These are phyloP conservation scores for Diaporthe humulicola DNA, from an alignment of 2,329 filamentous ascomycete species.

Conservation along the genomic window DNA sequence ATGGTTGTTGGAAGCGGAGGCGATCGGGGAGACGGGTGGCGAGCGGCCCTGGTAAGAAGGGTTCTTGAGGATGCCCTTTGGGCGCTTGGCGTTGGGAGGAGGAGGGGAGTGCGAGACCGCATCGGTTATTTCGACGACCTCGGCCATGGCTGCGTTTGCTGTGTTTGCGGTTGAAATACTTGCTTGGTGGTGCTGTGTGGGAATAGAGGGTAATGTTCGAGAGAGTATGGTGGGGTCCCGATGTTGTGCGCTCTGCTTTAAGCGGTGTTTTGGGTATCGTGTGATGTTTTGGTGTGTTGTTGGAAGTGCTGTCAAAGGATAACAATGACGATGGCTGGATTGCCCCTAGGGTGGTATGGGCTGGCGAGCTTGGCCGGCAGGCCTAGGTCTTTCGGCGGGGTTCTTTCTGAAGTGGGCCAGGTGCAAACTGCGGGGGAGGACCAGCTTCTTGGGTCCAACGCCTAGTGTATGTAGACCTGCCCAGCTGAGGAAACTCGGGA, in stretches of 20 bases:
- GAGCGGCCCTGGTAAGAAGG: constrained; percentile 71
- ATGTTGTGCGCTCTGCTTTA: neutral
- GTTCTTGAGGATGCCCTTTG: constrained; percentile 89
- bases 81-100: constrained; percentile 56
- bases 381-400: constrained; percentile 10
- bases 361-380: neutral
- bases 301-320: constrained; percentile 14
- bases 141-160: constrained; percentile 53
- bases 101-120: constrained; percentile 58
- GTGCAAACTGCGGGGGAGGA: constrained; percentile 18
- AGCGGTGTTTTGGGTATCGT: neutral
- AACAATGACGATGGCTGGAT: constrained; percentile 30
- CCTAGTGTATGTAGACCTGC: neutral
- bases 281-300: constrained; percentile 24
- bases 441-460: neutral
- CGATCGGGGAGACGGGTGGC: constrained; percentile 65
- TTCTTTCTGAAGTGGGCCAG: constrained; percentile 10
- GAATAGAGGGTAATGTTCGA: neutral
- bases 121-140: constrained; percentile 53
- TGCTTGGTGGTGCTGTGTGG: neutral
- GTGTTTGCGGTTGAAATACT: constrained; percentile 28
- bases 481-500: neutral
- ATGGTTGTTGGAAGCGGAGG: constrained; percentile 45
- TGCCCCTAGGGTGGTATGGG: neutral
- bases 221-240: neutral